phyloP scores from a whole-genome alignment of 2,329 filamentous ascomycete species.

The Alternaria burnsii region DNA sequence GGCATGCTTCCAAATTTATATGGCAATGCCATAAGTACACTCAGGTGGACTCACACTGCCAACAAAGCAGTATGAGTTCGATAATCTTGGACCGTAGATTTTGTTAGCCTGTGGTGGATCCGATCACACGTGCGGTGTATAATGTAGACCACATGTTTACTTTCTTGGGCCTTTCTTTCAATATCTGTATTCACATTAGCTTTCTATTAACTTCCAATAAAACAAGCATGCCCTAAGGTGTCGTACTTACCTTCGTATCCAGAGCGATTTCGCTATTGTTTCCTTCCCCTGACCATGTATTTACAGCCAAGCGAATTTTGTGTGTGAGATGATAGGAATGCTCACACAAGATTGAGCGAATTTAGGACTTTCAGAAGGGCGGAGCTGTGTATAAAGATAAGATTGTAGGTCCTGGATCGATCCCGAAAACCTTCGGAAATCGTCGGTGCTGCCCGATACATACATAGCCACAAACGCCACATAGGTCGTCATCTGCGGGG shows the following conservation, averaged over 20 bases:
- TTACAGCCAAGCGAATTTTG: neutral
- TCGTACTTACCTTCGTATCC: neutral
- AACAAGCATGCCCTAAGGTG: neutral
- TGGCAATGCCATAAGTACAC: too few species aligned
- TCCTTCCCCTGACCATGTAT: neutral
- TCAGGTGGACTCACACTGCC: neutral
- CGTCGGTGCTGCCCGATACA: neutral
- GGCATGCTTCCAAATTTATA: too few species aligned
- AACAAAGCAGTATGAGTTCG: neutral
- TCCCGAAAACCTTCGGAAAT: neutral
- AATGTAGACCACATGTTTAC: too few species aligned
- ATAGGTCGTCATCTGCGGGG: neutral
- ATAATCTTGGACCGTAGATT: neutral
- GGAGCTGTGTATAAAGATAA: neutral
- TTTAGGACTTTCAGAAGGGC: neutral
- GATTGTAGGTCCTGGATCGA: neutral
- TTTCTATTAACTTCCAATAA: neutral
- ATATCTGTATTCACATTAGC: neutral
- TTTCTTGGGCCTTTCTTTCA: neutral
- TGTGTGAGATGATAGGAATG: neutral
- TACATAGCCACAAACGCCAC: neutral
- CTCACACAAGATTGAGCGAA: too few species aligned
- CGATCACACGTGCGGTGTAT: neutral
- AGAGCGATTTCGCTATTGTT: neutral
- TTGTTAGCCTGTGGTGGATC: neutral